Base-by-base conservation (phyloP, 129 eudicot species). In the Solidago caesia region DNA sequence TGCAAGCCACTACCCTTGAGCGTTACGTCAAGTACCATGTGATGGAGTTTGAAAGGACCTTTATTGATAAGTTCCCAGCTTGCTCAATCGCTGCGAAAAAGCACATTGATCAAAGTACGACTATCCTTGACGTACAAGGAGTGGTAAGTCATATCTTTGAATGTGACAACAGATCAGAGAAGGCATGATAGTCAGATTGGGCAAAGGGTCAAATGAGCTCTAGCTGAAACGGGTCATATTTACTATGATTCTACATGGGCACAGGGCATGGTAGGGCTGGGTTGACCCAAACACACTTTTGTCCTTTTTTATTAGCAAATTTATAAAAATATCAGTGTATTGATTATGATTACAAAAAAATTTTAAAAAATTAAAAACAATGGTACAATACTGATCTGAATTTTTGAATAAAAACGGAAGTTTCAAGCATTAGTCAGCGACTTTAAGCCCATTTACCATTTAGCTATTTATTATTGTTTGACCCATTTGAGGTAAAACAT, bases 71-170 rank as follows among this genome's bases (percentile, higher is more conserved):
- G 90, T 84, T 95, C 60, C 99, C 96, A n/a, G 97, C 99, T 68
- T 95, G 99, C 64, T 85, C 96, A 27, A 89, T 95, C 59, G 87
- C 97, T 14, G 96, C 97, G 8, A 89, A 87, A 77, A 95, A 70
- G 62, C 97, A 89, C 77, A 87, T 95, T 66, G 99, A 95, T 78
- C 97, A 91, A 83, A 95, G 99, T 82, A 95, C 99, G 39, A 95
- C 97, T 62, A 95, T 95, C 64, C 80, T 95, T 79, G 99, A 95
- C 78, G 99, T 95, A 66, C 96, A 95, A 79, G 99, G 99, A 85
- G 96, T 95, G 93, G 99, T 95, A 89, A 63, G 96, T 79, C 13
- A 27, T 1, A 13, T 15, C 44, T 71, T 44, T 78, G 43, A 53
- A 11, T 77, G 59, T 9, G 46, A 46, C 52, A 52, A 21, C 58